Percentiles rank a stretch among this genome's conserved stretches.
Conservation (phyloP, 2,329 filamentous ascomycete genomes). For the Rhytidhysteron rufulum region DNA sequence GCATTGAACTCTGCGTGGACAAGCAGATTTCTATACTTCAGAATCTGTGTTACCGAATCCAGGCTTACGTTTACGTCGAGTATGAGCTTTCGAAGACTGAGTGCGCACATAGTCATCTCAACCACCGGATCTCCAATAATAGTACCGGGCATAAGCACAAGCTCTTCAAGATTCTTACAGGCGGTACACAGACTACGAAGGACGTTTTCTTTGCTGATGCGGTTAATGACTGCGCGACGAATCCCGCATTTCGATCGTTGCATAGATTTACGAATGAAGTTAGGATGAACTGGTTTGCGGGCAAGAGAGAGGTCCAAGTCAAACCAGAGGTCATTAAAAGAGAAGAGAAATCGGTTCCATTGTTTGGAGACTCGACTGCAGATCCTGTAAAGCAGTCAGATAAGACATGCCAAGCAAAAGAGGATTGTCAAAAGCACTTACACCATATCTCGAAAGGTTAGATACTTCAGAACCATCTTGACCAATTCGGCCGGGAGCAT, state of each 20-base stretch:
- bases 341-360: slow-evolving; percentile 52
- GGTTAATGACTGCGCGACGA: slow-evolving; percentile 27
- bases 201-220: slow-evolving; percentile 38
- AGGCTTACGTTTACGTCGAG: slow-evolving; percentile 21
- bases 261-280: slow-evolving; percentile 42
- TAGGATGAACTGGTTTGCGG: slow-evolving; percentile 37
- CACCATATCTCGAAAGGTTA: slow-evolving; percentile 51
- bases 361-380: slow-evolving; percentile 53
- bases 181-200: slow-evolving; percentile 35
- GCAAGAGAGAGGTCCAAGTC: slow-evolving; percentile 51
- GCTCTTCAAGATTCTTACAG: slow-evolving; percentile 30
- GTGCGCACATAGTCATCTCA: slow-evolving; percentile 22
- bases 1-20: slow-evolving; percentile 19
- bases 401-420: too few species aligned
- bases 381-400: too few species aligned
- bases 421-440: too few species aligned
- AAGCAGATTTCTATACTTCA: slow-evolving; percentile 20
- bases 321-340: slow-evolving; percentile 47
- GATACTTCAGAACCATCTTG: slow-evolving; percentile 47
- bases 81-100: slow-evolving; percentile 21
- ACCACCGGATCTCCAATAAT: slow-evolving; percentile 24
- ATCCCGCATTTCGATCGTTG: slow-evolving; percentile 36
- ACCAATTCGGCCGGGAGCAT: slow-evolving; percentile 54
- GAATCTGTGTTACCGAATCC: slow-evolving; percentile 25
- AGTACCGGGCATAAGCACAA: slow-evolving; percentile 28